Conservation (phyloP, 345 rosid species). For the Brassica incana region DNA sequence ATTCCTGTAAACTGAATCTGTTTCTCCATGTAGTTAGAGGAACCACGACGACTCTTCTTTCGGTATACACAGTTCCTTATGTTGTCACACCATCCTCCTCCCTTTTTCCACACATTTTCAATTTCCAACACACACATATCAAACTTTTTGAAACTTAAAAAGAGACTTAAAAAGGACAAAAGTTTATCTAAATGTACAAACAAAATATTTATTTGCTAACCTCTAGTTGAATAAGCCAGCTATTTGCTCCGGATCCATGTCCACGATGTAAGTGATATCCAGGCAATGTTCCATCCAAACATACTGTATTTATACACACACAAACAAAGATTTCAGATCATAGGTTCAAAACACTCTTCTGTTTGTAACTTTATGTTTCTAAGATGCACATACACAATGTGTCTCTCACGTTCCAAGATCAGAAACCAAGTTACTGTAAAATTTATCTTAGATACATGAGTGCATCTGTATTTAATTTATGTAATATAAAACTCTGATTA, state of each 20-base stretch:
- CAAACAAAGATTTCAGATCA: neutral
- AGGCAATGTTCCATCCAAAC: conserved; percentile 96
- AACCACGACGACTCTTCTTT: conserved; percentile 70
- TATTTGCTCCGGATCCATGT: conserved; percentile 74
- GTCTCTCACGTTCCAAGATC: neutral
- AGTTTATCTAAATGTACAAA: neutral
- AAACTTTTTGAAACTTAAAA: no score
- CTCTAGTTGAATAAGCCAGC: conserved; percentile 90
- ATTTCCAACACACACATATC: neutral
- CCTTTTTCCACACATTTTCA: conserved; percentile 34
- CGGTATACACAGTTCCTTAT: conserved; percentile 66
- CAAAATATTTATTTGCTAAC: neutral
- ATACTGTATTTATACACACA: conserved; percentile 53
- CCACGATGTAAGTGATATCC: conserved; percentile 92
- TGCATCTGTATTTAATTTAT: neutral
- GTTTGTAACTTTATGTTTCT: no score
- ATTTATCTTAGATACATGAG: neutral
- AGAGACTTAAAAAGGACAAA: neutral
- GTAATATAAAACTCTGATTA: neutral
- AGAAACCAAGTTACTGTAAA: neutral
- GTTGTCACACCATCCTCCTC: conserved; percentile 90
- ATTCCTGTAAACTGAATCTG: conserved; percentile 69
- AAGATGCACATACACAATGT: neutral
- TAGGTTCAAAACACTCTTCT: conserved; percentile 15
- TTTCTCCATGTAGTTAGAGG: conserved; percentile 77